phyloP scores from a whole-genome alignment of 306 rosid genomes.

The Lotus japonicus region DNA sequence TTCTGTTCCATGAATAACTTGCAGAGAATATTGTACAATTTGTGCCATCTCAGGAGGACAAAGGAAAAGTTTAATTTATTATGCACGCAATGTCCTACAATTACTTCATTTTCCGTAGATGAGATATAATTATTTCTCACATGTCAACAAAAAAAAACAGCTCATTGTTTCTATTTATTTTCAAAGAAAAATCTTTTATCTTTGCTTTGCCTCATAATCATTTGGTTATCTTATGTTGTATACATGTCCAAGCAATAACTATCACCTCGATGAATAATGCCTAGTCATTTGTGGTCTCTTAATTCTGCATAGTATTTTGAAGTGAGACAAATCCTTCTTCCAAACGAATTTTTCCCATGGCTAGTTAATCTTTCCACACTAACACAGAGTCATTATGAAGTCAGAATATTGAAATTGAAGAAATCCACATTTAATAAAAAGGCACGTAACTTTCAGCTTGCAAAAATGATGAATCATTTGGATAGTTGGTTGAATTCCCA shows the following conservation, averaged over 20 bases:
- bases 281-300: no score
- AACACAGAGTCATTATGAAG: slow-evolving; percentile 9
- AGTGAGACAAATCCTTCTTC: no score
- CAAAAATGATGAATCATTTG: slow-evolving; percentile 23
- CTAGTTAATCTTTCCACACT: slow-evolving; percentile 19
- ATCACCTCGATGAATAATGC: no score
- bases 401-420: slow-evolving; percentile 12
- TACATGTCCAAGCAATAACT: no score
- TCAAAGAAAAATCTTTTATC: no score
- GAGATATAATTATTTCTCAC: not conserved
- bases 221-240: no score
- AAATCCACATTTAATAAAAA: slow-evolving; percentile 25
- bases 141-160: not conserved
- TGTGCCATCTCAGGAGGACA: slow-evolving; percentile 30
- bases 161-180: not conserved
- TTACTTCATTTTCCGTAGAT: slow-evolving; percentile 18
- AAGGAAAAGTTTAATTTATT: slow-evolving; percentile 23
- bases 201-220: no score
- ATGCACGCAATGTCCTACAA: slow-evolving; percentile 11
- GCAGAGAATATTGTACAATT: slow-evolving; percentile 37
- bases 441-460: slow-evolving; percentile 26
- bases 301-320: no score
- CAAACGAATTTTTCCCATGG: no score
- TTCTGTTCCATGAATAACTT: slow-evolving; percentile 34
- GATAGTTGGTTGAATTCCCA: slow-evolving; percentile 24